Base-by-base conservation (phyloP, 352 stramenopile species). In the Phytophthora aleatoria region DNA sequence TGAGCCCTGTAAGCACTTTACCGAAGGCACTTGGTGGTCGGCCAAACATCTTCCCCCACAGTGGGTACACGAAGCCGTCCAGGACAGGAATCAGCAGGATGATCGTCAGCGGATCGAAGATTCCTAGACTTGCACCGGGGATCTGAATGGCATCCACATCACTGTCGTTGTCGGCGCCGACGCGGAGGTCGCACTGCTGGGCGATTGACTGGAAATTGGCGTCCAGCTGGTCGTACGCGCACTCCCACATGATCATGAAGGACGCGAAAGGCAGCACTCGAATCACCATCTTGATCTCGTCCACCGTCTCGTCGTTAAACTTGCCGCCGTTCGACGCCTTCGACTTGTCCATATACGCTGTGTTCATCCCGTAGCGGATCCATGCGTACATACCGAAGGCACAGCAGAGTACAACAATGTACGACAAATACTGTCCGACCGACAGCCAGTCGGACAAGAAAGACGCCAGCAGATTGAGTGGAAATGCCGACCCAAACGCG, bases 181-280 rank as follows among this genome's bases (percentile, higher is more conserved):
- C 15, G 0, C 87, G 87, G 0, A 93, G 70, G 44, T 95, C 87
- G 31, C 83, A 93, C 64, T 95, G 87, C 69, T 95, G 87, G 7
- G 87, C 77, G 39, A 95, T 95, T 0, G 82, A 92, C 74, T 95
- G 87, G 55, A 95, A 95, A 45, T 95, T 95, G 31, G 87, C 87
- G 50, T 95, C 87, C 13, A 94, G 61, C 55, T 95, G 87, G 64
- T 94, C 87, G 71, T 92, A 95, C 15, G 85, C 84, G 42, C 85
- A 94, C 61, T 94, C 83, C 87, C 87, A 95, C 71, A 94, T 91
- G 73, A 95, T 91, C 79, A 91, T 93, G 65, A 94, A 95, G n/a
- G 77, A 90, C 44, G 87, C 85, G 55, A 95, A 95, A 4, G 87
- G 87, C 15, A 95, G 76, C 44, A 95, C 82, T 13, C 87, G 84